Percentiles rank a stretch among this genome's conserved stretches.
Conservation (phyloP, 2,329 filamentous ascomycete genomes). For the Epichloe coenophiala region DNA sequence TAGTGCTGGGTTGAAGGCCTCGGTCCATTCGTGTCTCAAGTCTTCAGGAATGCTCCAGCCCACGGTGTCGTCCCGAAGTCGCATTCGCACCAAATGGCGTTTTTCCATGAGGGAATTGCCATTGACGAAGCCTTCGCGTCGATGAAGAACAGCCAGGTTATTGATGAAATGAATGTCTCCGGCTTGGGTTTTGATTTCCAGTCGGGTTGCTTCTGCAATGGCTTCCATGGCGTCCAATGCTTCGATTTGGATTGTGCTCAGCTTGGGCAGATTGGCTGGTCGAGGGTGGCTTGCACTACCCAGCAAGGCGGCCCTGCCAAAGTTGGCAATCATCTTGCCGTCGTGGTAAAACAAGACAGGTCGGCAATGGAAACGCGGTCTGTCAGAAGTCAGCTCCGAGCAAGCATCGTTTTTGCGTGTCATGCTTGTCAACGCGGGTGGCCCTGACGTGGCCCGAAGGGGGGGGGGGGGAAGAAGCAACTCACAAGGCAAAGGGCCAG, state of each 20-base stretch:
- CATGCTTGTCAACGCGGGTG: not conserved
- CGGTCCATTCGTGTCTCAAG: constrained; percentile 35
- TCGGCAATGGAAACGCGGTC: constrained; percentile 43
- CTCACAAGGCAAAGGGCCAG: constrained; percentile 54
- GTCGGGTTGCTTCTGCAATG: constrained; percentile 39
- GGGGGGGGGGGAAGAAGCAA: not conserved
- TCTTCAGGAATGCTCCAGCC: constrained; percentile 38
- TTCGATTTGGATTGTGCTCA: constrained; percentile 36
- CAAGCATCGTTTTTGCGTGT: not conserved
- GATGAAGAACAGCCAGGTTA: constrained; percentile 47
- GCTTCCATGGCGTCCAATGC: constrained; percentile 43
- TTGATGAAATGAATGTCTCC: constrained; percentile 54
- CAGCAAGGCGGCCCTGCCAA: constrained; percentile 40
- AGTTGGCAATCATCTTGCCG: constrained; percentile 41
- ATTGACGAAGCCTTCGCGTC: constrained; percentile 43
- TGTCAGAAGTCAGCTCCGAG: constrained; percentile 12
- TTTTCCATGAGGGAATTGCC: constrained; percentile 30
- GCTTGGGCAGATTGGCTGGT: constrained; percentile 32
- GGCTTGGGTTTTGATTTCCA: constrained; percentile 39
- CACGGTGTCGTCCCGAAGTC: constrained; percentile 36
- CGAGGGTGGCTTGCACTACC: constrained; percentile 41
- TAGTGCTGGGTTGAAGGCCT: constrained; percentile 33
- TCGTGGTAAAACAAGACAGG: constrained; percentile 41
- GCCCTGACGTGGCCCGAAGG: no score
- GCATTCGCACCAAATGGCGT: constrained; percentile 47